Conservation (phyloP, 2,329 filamentous ascomycete genomes). For the Xylariaceae sp. region DNA sequence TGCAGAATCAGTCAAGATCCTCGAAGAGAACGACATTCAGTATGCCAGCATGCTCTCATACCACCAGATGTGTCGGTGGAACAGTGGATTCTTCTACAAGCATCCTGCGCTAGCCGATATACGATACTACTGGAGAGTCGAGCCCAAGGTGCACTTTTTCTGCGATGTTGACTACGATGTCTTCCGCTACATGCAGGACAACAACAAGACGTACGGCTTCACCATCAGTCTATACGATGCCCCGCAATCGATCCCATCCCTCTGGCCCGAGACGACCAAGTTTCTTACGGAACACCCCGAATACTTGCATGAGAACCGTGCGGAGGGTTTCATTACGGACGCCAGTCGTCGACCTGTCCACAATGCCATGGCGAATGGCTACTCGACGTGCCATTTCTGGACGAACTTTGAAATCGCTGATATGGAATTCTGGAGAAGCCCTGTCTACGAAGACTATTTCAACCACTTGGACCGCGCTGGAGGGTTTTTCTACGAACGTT, state of each 20-base stretch:
- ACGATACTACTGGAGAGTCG: constrained; percentile 97
- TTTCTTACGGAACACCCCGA: constrained; percentile 83
- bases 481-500: constrained; percentile 97
- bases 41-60: constrained; percentile 88
- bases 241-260: constrained; percentile 75
- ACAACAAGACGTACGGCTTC: constrained; percentile 99
- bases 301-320: constrained; percentile 78
- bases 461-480: constrained; percentile 89
- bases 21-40: constrained; percentile 82
- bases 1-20: constrained; percentile 74
- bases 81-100: constrained; percentile 96
- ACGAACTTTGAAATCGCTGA: constrained; percentile 97
- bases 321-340: constrained; percentile 84
- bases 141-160: constrained; percentile 98
- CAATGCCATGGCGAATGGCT: constrained; percentile 78
- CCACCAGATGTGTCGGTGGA: constrained; percentile 99
- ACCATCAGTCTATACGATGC: constrained; percentile 96
- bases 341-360: constrained; percentile 71
- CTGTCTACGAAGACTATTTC: constrained; percentile 92
- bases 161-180: constrained; percentile 98
- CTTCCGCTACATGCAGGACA: constrained; percentile 95
- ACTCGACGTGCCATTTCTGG: constrained; percentile 99
- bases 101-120: constrained; percentile 79
- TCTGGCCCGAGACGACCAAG: constrained; percentile 95
- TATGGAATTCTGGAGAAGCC: constrained; percentile 86